These are phyloP conservation scores for Lactifluus hygrophoroides DNA, from an alignment of 768 basidiomycete species.

Conservation along the genomic window DNA sequence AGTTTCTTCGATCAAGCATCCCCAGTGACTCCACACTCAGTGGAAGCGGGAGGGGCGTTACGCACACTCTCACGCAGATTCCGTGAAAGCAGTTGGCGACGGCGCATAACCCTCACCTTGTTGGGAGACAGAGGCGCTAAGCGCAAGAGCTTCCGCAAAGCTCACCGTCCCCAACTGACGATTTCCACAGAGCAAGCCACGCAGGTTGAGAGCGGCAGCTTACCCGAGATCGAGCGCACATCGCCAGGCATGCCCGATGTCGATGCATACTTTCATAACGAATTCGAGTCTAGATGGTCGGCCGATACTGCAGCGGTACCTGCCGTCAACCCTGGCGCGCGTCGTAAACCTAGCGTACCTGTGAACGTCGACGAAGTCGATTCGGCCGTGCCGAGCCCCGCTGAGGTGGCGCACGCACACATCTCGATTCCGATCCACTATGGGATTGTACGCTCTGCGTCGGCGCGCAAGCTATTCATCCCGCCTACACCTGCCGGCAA, in stretches of 20 bases:
- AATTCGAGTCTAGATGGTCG: slow-evolving; percentile 27
- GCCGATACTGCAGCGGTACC: slow-evolving; percentile 21
- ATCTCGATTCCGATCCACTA: slow-evolving; percentile 16
- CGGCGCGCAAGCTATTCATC: slow-evolving; percentile 9
- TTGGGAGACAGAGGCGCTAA: slow-evolving; percentile 21
- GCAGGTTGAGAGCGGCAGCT: slow-evolving; percentile 20
- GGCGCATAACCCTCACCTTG: slow-evolving; percentile 15
- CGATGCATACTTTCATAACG: neutral
- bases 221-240: slow-evolving; percentile 28
- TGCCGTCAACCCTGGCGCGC: slow-evolving; percentile 16
- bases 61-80: slow-evolving; percentile 20
- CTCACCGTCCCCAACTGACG: slow-evolving; percentile 27
- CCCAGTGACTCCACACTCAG: slow-evolving; percentile 16
- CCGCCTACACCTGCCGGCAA: slow-evolving; percentile 34
- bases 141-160: slow-evolving; percentile 15
- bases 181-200: slow-evolving; percentile 38
- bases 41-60: neutral
- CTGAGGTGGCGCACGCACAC: slow-evolving; percentile 23
- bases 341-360: slow-evolving; percentile 31
- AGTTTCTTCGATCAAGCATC: slow-evolving; percentile 34
- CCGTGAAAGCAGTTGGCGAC: slow-evolving; percentile 12
- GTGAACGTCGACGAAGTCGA: slow-evolving; percentile 27
- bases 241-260: slow-evolving; percentile 20
- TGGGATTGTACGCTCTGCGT: neutral
- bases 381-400: slow-evolving; percentile 24